Evolutionary conservation across 495 filamentous ascomycete genomes (phyloP), one percentile per base, ranked within the genome.

Genomic region (Aspergillus olivimuriae): DNA sequence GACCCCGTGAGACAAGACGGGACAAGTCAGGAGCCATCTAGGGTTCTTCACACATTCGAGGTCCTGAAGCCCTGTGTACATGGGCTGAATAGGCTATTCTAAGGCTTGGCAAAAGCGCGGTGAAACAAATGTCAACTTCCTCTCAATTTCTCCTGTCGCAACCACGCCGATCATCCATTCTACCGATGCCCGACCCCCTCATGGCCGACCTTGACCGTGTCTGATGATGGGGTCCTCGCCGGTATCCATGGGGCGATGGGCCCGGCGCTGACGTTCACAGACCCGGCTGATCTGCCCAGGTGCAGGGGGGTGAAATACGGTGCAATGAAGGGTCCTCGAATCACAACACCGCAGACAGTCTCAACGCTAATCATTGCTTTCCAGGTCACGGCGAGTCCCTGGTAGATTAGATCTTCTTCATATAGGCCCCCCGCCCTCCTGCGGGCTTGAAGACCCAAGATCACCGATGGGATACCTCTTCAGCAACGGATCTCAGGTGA

Each of bases 311-410:
- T 19, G 12, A 22, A 21, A 32, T 15, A 23, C 17, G 16, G 20
- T 23, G 33, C 31, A 24, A 30, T n/a, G 19, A 28, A 44, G 41
- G 14, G 23, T 40, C 43, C 32, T 39, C 40, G 52, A 55, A 47
- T 55, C 47, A 54, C 43, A 16, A 23, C 26, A 37, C 10, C 12
- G 23, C 32, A 23, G 15, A n/a, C 14, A 16, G 12, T n/a, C 33
- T 23, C 9, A 41, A 20, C 44, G 52, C 52, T 42, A 41, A 55
- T 55, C 52, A 42, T 50, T 55, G 34, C 52, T 44, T n/a, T 44
- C 39, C 47, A 50, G 42, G 44, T 36, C 44, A 50, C 47, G 41
- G 52, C 43, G 17, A 41, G 38, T 17, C 39, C 40, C 43, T 47
- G 32, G 21, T 39, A 41, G 34, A 44, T 44, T 16, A 41, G 11